These are phyloP conservation scores for Coniosporium tulheliwenetii DNA, from an alignment of 2,329 filamentous ascomycete species.

Conservation along the genomic window DNA sequence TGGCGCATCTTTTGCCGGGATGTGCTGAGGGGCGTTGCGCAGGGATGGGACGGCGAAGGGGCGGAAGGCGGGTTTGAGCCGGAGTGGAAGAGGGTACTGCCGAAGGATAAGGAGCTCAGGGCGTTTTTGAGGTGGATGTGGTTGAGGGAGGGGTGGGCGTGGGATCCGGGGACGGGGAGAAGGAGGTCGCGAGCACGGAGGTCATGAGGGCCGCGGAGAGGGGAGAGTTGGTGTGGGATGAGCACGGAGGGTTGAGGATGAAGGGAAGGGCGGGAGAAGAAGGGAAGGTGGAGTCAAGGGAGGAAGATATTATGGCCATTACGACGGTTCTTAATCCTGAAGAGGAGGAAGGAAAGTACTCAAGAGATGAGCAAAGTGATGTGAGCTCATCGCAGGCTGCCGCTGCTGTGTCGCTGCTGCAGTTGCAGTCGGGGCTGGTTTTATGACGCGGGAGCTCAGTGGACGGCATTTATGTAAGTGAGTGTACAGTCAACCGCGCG, in stretches of 20 bases:
- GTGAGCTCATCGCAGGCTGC: too few relatives aligned
- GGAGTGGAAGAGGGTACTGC: slow-evolving; percentile 80
- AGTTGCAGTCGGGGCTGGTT: too few relatives aligned
- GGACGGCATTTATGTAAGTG: too few relatives aligned
- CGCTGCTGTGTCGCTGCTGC: too few relatives aligned
- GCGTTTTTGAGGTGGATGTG: slow-evolving; percentile 85
- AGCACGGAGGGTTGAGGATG: background rate
- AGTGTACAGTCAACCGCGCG: too few relatives aligned
- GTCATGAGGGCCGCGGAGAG: slow-evolving; percentile 42
- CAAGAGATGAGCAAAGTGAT: too few relatives aligned
- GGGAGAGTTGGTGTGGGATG: slow-evolving; percentile 30
- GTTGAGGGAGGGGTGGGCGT: slow-evolving; percentile 71
- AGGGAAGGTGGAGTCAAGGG: too few relatives aligned
- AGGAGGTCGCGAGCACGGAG: slow-evolving; percentile 34
- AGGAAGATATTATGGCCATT: too few relatives aligned
- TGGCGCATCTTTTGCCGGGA: slow-evolving; percentile 93
- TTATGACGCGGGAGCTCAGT: too few relatives aligned
- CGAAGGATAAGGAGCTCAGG: slow-evolving; percentile 75
- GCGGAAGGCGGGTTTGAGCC: slow-evolving; percentile 46
- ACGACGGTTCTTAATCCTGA: too few relatives aligned
- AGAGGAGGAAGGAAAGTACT: too few relatives aligned
- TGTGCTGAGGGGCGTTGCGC: slow-evolving; percentile 47
- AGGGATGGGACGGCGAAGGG: slow-evolving; percentile 48
- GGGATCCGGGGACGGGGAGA: slow-evolving; percentile 57
- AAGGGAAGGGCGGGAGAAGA: background rate